These are phyloP conservation scores for Pythium coloratum DNA, from an alignment of 352 stramenopile species.

Conservation along the genomic window DNA sequence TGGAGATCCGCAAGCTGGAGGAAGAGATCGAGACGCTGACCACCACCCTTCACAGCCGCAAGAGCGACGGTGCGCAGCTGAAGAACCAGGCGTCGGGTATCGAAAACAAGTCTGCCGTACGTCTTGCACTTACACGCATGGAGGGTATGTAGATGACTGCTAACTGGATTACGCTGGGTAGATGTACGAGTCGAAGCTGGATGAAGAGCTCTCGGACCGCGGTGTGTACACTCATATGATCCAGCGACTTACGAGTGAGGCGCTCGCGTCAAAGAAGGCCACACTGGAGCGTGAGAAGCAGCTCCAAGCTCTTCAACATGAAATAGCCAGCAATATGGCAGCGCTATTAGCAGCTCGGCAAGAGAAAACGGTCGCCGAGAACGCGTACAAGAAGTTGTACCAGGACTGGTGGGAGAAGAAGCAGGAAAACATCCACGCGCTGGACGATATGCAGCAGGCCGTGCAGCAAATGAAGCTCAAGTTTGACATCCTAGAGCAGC, in stretches of 20 bases:
- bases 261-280: slow-evolving; percentile 60
- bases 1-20: slow-evolving; percentile 74
- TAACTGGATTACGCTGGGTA: slow-evolving; percentile 16
- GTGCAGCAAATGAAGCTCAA: slow-evolving; percentile 75
- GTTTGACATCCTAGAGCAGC: slow-evolving; percentile 74
- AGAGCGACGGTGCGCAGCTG: slow-evolving; percentile 51
- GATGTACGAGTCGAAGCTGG: slow-evolving; percentile 78
- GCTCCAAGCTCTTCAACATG: slow-evolving; percentile 51
- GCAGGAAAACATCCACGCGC: slow-evolving; percentile 65
- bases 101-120: slow-evolving; percentile 75
- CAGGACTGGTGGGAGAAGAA: slow-evolving; percentile 71
- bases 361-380: slow-evolving; percentile 72
- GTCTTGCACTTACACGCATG: background rate
- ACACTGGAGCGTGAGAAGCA: slow-evolving; percentile 66
- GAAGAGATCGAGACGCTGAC: slow-evolving; percentile 79
- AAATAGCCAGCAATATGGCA: slow-evolving; percentile 52
- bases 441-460: slow-evolving; percentile 76
- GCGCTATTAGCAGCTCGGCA: slow-evolving; percentile 57
- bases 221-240: slow-evolving; percentile 87
- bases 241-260: slow-evolving; percentile 61
- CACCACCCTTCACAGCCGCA: slow-evolving; percentile 63
- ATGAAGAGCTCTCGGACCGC: slow-evolving; percentile 66
- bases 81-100: slow-evolving; percentile 69
- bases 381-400: slow-evolving; percentile 63
- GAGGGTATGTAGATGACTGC: background rate